These are phyloP conservation scores for Fistulina hepatica DNA, from an alignment of 1,284 basidiomycete genomes.

Conservation along the genomic window DNA sequence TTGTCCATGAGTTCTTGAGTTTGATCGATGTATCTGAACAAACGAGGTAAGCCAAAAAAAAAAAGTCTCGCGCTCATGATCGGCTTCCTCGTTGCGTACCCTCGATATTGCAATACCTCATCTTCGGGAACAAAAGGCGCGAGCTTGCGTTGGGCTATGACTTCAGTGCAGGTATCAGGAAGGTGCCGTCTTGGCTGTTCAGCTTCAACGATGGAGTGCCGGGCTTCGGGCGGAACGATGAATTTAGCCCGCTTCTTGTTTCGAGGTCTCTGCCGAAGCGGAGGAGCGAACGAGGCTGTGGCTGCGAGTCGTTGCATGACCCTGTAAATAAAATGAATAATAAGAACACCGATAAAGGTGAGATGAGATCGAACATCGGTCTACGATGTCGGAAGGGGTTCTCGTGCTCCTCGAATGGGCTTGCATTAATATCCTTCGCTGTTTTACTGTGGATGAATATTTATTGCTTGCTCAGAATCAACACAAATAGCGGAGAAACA, in stretches of 20 bases:
- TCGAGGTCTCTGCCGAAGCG: conserved; percentile 30
- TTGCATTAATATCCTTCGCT: conserved; percentile 52
- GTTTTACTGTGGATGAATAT: conserved; percentile 41
- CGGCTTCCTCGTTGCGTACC: conserved; percentile 32
- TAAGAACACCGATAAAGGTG: background rate
- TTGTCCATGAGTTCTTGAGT: conserved; percentile 51
- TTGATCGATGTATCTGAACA: conserved; percentile 57
- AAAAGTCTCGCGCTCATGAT: background rate
- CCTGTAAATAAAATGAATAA: conserved; percentile 26
- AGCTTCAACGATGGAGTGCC: conserved; percentile 20
- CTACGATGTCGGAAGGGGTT: conserved; percentile 28
- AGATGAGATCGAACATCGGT: conserved; percentile 26
- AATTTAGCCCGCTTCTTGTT: conserved; percentile 23
- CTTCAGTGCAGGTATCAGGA: conserved; percentile 38
- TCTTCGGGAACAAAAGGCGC: conserved; percentile 54
- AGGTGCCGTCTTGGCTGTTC: background rate
- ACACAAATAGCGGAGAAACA: conserved; percentile 15
- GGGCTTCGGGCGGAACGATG: conserved; percentile 30
- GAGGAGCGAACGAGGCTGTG: conserved; percentile 43
- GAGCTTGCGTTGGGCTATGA: conserved; percentile 50
- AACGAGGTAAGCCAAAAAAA: conserved; percentile 5
- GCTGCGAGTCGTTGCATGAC: conserved; percentile 69
- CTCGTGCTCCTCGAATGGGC: conserved; percentile 59
- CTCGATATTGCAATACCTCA: conserved; percentile 72
- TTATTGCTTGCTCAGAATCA: conserved; percentile 1